phyloP scores from a whole-genome alignment of 148 eudicot species.

The Chenopodium formosanum region DNA sequence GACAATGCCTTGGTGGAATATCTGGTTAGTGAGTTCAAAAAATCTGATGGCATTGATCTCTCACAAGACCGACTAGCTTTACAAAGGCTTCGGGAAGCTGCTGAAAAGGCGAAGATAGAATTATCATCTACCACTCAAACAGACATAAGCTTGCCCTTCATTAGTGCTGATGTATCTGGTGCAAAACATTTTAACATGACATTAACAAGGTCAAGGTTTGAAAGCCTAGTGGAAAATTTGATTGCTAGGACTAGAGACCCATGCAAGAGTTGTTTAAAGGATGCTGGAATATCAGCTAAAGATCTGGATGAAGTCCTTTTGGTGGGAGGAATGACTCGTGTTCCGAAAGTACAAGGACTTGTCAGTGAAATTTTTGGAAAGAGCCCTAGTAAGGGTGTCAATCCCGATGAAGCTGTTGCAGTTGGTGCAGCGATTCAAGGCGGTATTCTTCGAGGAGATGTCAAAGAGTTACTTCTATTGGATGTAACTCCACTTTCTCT shows the following conservation, averaged over 20 bases:
- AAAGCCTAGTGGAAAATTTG: constrained; percentile 42
- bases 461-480: constrained; percentile 39
- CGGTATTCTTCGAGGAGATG: constrained; percentile 45
- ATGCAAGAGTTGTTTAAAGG: constrained; percentile 49
- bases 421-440: constrained; percentile 55
- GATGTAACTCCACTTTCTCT: constrained; percentile 53
- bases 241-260: constrained; percentile 41
- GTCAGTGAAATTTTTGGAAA: constrained; percentile 43
- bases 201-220: constrained; percentile 40
- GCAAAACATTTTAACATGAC: constrained; percentile 42
- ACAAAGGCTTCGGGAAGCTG: constrained; percentile 48
- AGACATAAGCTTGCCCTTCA: constrained; percentile 40
- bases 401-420: constrained; percentile 53
- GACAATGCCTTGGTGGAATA: constrained; percentile 38
- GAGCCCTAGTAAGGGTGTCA: constrained; percentile 43
- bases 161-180: constrained; percentile 40
- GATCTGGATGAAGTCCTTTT: constrained; percentile 47
- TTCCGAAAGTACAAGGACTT: constrained; percentile 46
- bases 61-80: constrained; percentile 39
- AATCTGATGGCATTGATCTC: constrained; percentile 41
- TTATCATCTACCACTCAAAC: constrained; percentile 44
- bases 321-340: constrained; percentile 53
- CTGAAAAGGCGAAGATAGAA: constrained; percentile 52
- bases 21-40: constrained; percentile 40
- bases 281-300: constrained; percentile 41